phyloP scores from a whole-genome alignment of 495 filamentous ascomycete species.

The Astrothelium subdiscretum region DNA sequence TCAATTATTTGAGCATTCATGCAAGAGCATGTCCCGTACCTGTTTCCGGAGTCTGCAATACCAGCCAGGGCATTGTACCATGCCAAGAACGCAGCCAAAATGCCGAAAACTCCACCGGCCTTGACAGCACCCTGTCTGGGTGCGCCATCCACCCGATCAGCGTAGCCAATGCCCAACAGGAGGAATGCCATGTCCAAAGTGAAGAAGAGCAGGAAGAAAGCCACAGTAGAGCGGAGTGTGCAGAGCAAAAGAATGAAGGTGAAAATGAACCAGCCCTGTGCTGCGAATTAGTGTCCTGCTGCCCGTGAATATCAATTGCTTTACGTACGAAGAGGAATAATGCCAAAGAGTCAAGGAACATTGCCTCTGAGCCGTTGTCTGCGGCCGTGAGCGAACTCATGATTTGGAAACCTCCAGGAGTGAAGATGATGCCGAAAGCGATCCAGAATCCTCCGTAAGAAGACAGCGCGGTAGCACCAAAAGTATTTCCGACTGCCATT shows the following conservation, averaged over 20 bases:
- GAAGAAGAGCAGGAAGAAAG: constrained; percentile 95
- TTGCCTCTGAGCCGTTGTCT: constrained; percentile 29
- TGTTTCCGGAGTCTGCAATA: constrained; percentile 74
- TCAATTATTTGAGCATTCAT: neutral
- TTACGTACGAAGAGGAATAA: constrained; percentile 65
- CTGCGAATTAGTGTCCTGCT: neutral
- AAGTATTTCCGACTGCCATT: constrained; percentile 94
- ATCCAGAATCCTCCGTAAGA: constrained; percentile 99
- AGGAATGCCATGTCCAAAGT: constrained; percentile 87
- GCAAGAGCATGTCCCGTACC: constrained; percentile 32
- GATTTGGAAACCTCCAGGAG: constrained; percentile 63
- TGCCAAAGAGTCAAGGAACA: constrained; percentile 60
- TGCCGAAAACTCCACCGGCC: constrained; percentile 79
- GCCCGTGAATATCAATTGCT: neutral
- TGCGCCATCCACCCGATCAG: constrained; percentile 34
- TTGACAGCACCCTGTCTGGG: constrained; percentile 48
- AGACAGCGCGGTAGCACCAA: constrained; percentile 91
- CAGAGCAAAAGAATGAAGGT: constrained; percentile 77
- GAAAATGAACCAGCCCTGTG: constrained; percentile 94
- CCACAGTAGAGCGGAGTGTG: constrained; percentile 86
- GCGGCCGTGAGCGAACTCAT: constrained; percentile 25
- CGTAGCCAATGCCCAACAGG: constrained; percentile 67
- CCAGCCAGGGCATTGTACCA: constrained; percentile 97
- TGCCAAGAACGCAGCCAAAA: constrained; percentile 79
- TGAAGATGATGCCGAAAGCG: constrained; percentile 77